phyloP scores from a whole-genome alignment of 352 stramenopile genomes.

The Phytophthora litchii region DNA sequence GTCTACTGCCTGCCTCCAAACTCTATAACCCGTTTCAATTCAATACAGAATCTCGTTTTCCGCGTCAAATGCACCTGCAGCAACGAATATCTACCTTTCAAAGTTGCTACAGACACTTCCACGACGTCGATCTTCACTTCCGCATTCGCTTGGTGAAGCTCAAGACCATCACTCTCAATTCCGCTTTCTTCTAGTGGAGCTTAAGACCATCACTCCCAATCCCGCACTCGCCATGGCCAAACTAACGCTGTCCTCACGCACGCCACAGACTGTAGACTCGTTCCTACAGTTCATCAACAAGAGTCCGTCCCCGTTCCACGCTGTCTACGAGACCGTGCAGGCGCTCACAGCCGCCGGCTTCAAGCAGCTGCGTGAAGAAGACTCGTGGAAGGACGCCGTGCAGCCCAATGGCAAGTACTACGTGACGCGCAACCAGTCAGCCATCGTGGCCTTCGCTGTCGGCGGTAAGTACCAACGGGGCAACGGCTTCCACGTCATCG shows the following conservation, averaged over 20 bases:
- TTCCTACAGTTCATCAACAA: constrained; percentile 95
- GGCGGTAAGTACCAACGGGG: constrained; percentile 91
- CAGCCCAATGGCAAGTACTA: constrained; percentile 95
- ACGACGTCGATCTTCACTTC: constrained; percentile 30
- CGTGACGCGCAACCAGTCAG: constrained; percentile 96
- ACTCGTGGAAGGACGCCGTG: constrained; percentile 67
- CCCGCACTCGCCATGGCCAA: constrained; percentile 35
- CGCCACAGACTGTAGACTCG: constrained; percentile 63
- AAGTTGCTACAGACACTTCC: background rate
- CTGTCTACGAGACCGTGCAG: constrained; percentile 87
- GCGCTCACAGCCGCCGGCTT: constrained; percentile 91
- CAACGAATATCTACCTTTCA: constrained; percentile 4
- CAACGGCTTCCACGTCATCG: constrained; percentile 96
- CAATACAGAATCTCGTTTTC: background rate
- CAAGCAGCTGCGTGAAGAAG: constrained; percentile 88
- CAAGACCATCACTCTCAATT: constrained; percentile 17
- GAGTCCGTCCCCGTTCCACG: constrained; percentile 95
- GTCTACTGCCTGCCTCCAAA: constrained; percentile 11
- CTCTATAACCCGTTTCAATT: constrained; percentile 26
- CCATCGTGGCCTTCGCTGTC: constrained; percentile 95
- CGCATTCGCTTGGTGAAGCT: constrained; percentile 21
- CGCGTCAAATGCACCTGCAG: background rate
- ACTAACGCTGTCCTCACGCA: constrained; percentile 58
- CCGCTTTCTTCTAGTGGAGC: background rate
- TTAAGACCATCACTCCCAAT: constrained; percentile 38